phyloP scores from a whole-genome alignment of 2,329 filamentous ascomycete genomes.

The Aureobasidium sp. region DNA sequence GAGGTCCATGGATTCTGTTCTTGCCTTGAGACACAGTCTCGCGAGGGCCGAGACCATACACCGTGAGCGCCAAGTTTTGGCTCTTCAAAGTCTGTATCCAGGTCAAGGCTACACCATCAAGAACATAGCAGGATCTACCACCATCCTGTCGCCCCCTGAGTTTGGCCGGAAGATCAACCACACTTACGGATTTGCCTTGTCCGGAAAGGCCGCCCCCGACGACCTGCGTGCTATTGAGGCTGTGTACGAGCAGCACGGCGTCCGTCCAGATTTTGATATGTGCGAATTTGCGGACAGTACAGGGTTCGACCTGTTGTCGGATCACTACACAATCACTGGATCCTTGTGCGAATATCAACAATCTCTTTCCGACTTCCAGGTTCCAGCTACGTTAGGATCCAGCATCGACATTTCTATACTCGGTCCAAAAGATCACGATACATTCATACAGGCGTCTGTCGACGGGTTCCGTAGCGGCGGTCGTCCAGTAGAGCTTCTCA shows the following conservation, averaged over 20 bases:
- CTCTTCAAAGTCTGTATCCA: background rate
- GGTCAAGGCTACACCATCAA: background rate
- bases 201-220: background rate
- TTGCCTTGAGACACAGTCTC: background rate
- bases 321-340: background rate
- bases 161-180: background rate
- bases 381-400: background rate
- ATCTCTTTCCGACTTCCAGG: background rate
- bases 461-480: background rate
- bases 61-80: background rate
- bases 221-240: background rate
- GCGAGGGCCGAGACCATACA: background rate
- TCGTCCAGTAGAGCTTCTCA: background rate
- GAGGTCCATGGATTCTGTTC: too few species aligned
- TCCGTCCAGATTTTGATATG: background rate
- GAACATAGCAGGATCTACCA: background rate
- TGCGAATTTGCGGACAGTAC: background rate
- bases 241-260: background rate
- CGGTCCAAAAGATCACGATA: background rate
- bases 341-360: background rate
- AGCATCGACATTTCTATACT: background rate
- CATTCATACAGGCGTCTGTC: background rate
- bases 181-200: background rate
- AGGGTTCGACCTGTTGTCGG: background rate
- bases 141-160: background rate